A percentile compares a stretch with the other conserved stretches of the same genome.
These are phyloP conservation scores for Trichophyton verrucosum DNA, from an alignment of 2,329 filamentous ascomycete species.

Conservation along the genomic window DNA sequence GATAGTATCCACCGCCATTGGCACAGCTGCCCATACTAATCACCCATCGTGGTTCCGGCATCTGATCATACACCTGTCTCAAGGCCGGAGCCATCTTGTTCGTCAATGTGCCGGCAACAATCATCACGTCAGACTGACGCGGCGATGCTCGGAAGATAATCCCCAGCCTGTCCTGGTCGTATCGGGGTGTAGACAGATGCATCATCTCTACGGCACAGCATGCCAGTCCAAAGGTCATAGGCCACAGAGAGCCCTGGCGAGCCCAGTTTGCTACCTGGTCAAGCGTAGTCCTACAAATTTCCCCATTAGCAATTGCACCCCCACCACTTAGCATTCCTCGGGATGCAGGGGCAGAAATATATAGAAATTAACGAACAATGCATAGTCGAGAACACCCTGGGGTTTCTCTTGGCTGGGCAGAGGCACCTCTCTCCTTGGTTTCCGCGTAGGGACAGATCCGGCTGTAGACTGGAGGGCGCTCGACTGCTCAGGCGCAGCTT, in stretches of 20 bases:
- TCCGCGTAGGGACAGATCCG: conserved; percentile 20
- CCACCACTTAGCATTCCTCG: neutral
- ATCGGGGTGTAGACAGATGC: conserved; percentile 79
- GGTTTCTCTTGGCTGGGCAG: conserved; percentile 40
- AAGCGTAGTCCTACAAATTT: conserved; percentile 28
- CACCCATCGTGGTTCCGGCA: conserved; percentile 87
- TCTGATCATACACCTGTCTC: conserved; percentile 85
- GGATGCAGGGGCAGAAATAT: neutral
- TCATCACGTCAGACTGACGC: conserved; percentile 81
- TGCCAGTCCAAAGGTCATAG: conserved; percentile 82
- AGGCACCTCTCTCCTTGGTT: conserved; percentile 36
- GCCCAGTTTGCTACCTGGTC: conserved; percentile 81
- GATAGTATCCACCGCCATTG: conserved; percentile 78
- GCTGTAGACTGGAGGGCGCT: conserved; percentile 2
- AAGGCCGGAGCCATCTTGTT: conserved; percentile 90
- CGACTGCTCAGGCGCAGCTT: neutral
- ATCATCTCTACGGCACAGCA: conserved; percentile 93
- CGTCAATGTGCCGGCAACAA: conserved; percentile 76
- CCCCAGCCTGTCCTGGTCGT: conserved; percentile 77
- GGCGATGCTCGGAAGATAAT: conserved; percentile 83
- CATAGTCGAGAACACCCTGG: conserved; percentile 41
- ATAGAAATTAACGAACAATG: conserved; percentile 27
- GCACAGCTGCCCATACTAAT: conserved; percentile 76
- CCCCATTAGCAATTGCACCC: too few relatives aligned
- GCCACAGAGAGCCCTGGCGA: conserved; percentile 76